Conservation (phyloP, 129 eudicot genomes). For the Flaveria robusta region DNA sequence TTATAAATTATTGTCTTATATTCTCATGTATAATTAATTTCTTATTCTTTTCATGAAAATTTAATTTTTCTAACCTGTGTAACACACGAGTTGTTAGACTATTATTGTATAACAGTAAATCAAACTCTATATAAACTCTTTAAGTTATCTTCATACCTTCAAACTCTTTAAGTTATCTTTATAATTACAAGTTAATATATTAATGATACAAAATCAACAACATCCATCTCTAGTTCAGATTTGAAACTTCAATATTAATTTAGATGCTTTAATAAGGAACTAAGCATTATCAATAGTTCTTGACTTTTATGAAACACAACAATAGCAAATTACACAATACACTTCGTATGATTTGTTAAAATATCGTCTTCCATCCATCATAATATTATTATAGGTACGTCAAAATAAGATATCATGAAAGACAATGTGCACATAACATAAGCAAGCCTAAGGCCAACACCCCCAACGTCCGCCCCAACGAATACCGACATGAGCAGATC, state of each 20-base stretch:
- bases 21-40: no score
- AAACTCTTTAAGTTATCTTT: no score
- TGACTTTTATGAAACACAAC: not conserved
- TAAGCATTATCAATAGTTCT: not conserved
- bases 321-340: not conserved
- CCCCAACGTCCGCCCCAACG: slow-evolving; percentile 6
- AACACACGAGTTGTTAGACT: no score
- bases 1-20: no score
- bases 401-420: not conserved
- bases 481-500: not conserved
- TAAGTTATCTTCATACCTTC: no score
- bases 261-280: not conserved
- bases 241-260: not conserved
- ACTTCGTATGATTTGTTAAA: not conserved
- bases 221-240: not conserved
- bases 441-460: not conserved
- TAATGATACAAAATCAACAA: not conserved
- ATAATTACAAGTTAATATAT: not conserved
- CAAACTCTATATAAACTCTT: no score
- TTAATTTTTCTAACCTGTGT: no score
- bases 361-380: not conserved
- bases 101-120: no score
- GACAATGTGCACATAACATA: not conserved
- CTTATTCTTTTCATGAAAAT: no score
- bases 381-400: not conserved